These are phyloP conservation scores for Colletotrichum melonis DNA, from an alignment of 2,329 filamentous ascomycete species.

Conservation along the genomic window DNA sequence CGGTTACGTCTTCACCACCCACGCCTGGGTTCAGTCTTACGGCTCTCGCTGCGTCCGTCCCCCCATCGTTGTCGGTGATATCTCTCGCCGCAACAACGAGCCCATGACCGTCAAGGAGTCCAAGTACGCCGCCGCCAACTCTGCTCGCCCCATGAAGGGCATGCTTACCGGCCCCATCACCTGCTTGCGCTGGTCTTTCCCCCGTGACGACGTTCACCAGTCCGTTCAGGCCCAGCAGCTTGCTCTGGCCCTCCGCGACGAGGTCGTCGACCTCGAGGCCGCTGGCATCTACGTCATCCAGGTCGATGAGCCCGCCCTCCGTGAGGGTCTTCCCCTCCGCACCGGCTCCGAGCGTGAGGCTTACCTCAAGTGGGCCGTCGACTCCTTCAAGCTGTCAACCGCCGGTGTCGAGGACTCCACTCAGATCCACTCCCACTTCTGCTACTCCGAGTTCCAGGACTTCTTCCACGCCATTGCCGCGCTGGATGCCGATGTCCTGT, in stretches of 20 bases:
- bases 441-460: constrained; percentile 99
- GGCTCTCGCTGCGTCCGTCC: constrained; percentile 98
- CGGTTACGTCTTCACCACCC: constrained; percentile 98
- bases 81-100: constrained; percentile 82
- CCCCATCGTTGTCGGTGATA: constrained; percentile 98
- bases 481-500: constrained; percentile 96
- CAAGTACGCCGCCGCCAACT: constrained; percentile 96
- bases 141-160: constrained; percentile 99
- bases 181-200: constrained; percentile 99
- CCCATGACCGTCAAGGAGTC: constrained; percentile 99
- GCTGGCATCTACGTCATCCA: constrained; percentile 98
- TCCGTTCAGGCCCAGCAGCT: constrained; percentile 99
- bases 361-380: constrained; percentile 97
- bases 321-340: constrained; percentile 98
- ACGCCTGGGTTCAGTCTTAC: constrained; percentile 99
- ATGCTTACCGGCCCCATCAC: constrained; percentile 99
- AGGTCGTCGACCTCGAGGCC: constrained; percentile 97
- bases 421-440: constrained; percentile 99
- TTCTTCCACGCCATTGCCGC: constrained; percentile 99
- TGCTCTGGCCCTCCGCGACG: constrained; percentile 96
- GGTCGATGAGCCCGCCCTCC: constrained; percentile 98
- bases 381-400: constrained; percentile 96
- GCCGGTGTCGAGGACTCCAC: constrained; percentile 94
- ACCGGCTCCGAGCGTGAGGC: constrained; percentile 93
- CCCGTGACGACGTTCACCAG: constrained; percentile 99